Evolutionary conservation across 345 rosid species (phyloP).

Genomic region (Hibiscus tridactylites): DNA sequence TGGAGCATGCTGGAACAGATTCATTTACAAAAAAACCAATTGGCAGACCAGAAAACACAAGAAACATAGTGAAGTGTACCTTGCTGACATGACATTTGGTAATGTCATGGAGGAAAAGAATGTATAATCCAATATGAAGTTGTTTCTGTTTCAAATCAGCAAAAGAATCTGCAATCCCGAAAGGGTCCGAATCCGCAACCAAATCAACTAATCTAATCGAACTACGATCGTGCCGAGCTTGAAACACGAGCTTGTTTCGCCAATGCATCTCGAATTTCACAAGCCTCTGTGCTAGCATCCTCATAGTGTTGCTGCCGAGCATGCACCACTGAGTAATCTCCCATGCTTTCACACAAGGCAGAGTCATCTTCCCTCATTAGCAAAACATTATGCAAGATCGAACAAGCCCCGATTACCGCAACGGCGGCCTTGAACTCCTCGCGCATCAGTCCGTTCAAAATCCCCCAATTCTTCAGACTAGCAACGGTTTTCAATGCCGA

Average conservation of each 20-base stretch:
- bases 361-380: constrained; percentile 59
- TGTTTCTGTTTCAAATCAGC: neutral
- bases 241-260: constrained; percentile 25
- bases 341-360: constrained; percentile 30
- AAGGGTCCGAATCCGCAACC: neutral
- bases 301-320: neutral
- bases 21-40: neutral
- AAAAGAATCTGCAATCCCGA: constrained; percentile 8
- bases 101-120: neutral
- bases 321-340: constrained; percentile 16
- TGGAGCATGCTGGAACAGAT: neutral
- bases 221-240: neutral
- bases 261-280: constrained; percentile 32
- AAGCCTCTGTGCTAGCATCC: constrained; percentile 22
- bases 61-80: no score
- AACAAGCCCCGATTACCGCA: constrained; percentile 48
- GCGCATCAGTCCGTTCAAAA: constrained; percentile 35
- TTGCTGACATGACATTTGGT: no score
- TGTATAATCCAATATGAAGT: neutral
- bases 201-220: neutral
- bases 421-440: constrained; percentile 50
- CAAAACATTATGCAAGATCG: constrained; percentile 57
- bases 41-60: neutral
- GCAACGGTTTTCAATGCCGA: constrained; percentile 33
- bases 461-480: constrained; percentile 61